phyloP scores from a whole-genome alignment of 805 yeast species.

The Millerozyma acaciae region DNA sequence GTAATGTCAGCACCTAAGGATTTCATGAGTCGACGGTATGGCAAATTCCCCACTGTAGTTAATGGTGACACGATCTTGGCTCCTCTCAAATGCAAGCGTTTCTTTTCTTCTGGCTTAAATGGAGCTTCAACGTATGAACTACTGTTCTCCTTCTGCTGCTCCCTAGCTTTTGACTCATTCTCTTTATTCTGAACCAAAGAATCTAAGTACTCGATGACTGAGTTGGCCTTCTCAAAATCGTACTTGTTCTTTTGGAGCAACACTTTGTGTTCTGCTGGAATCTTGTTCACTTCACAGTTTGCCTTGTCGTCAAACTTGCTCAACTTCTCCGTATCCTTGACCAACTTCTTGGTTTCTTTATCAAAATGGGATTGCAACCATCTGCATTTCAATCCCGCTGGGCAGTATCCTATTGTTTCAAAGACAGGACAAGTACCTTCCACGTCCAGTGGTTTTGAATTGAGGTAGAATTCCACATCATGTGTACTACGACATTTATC shows the following conservation, averaged over 20 bases:
- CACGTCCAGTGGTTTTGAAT: slow-evolving; percentile 65
- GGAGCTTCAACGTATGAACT: slow-evolving; percentile 72
- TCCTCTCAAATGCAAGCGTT: slow-evolving; percentile 56
- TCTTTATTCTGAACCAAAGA: slow-evolving; percentile 46
- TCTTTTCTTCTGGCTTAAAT: slow-evolving; percentile 78
- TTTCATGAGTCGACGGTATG: slow-evolving; percentile 90
- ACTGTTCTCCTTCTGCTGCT: slow-evolving; percentile 31
- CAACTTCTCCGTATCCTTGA: slow-evolving; percentile 40
- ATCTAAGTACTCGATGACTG: slow-evolving; percentile 62
- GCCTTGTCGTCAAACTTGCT: slow-evolving; percentile 24
- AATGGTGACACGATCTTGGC: slow-evolving; percentile 92
- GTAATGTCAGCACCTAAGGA: slow-evolving; percentile 89
- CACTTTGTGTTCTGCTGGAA: slow-evolving; percentile 43
- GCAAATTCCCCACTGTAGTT: slow-evolving; percentile 96
- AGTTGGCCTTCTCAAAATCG: slow-evolving; percentile 53
- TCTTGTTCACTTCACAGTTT: slow-evolving; percentile 63
- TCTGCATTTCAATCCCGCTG: slow-evolving; percentile 88
- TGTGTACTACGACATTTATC: slow-evolving; percentile 75
- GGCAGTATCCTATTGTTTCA: slow-evolving; percentile 81
- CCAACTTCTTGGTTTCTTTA: slow-evolving; percentile 40
- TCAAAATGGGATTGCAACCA: slow-evolving; percentile 76
- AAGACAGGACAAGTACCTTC: slow-evolving; percentile 83
- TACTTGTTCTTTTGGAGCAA: slow-evolving; percentile 59
- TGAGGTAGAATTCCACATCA: slow-evolving; percentile 62
- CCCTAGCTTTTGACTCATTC: slow-evolving; percentile 31